Percentiles rank a stretch among this genome's conserved stretches.
Evolutionary conservation across 345 rosid species (phyloP).

Genomic region (Anacardium occidentale): DNA sequence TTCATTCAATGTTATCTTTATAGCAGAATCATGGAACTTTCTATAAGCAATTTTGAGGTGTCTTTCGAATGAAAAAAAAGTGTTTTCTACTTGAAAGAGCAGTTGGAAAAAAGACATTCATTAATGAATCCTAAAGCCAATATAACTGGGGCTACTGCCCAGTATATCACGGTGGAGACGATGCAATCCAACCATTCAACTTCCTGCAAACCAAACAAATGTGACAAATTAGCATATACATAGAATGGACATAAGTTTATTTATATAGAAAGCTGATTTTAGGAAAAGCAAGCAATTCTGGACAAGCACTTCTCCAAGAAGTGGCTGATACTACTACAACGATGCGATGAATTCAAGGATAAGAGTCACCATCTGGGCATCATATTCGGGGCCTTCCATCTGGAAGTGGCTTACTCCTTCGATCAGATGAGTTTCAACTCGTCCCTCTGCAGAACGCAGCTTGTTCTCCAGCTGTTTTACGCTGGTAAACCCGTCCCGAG

Average conservation of each 20-base stretch:
- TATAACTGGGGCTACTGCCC: conserved; percentile 1
- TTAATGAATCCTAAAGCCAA: not conserved
- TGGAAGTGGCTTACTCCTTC: conserved; percentile 91
- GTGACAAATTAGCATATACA: conserved; percentile 21
- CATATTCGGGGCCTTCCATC: conserved; percentile 90
- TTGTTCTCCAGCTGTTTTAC: conserved; percentile 81
- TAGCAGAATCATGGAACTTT: no score
- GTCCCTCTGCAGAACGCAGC: conserved; percentile 66
- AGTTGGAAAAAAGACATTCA: not conserved
- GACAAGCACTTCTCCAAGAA: not conserved
- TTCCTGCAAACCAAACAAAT: conserved; percentile 30
- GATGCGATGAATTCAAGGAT: conserved; percentile 60
- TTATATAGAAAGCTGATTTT: not conserved
- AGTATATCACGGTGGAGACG: not conserved
- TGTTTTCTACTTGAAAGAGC: not conserved
- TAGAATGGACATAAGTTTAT: not conserved
- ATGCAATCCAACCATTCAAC: conserved; percentile 9
- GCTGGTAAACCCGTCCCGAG: conserved; percentile 87
- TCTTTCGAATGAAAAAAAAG: not conserved
- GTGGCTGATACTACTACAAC: conserved; percentile 29
- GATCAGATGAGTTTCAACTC: conserved; percentile 63
- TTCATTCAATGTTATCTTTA: no score
- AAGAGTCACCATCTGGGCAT: conserved; percentile 68
- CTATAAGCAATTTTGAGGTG: not conserved
- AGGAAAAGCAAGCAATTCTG: conserved; percentile 7